phyloP scores from a whole-genome alignment of 176 grass and related monocot genomes.

The Stipa capillata region DNA sequence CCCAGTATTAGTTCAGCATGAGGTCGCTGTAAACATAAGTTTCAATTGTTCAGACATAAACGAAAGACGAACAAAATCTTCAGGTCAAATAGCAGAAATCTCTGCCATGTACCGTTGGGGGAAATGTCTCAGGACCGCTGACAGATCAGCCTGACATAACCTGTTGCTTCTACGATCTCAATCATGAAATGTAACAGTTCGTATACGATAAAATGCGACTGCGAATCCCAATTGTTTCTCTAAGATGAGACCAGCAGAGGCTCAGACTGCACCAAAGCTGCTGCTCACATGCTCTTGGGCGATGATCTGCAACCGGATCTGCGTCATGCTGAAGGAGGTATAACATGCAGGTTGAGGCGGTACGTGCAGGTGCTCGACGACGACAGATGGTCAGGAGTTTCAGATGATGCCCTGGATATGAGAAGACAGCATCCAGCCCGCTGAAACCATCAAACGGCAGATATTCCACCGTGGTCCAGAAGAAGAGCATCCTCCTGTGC shows the following conservation, averaged over 20 bases:
- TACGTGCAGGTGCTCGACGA: slow-evolving; percentile 61
- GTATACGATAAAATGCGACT: no score
- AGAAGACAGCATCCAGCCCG: slow-evolving; percentile 28
- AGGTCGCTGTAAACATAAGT: no score
- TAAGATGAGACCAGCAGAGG: not conserved
- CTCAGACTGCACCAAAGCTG: slow-evolving; percentile 24
- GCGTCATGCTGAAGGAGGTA: slow-evolving; percentile 32
- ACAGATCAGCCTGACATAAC: no score
- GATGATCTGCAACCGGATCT: slow-evolving; percentile 32
- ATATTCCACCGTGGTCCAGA: slow-evolving; percentile 66
- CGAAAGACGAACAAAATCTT: no score
- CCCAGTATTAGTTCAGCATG: no score
- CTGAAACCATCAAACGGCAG: slow-evolving; percentile 48
- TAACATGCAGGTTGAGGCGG: slow-evolving; percentile 45
- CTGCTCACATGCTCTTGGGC: slow-evolving; percentile 53
- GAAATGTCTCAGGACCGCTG: no score
- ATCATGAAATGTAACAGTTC: no score
- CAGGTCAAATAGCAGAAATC: no score
- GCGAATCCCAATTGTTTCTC: no score
- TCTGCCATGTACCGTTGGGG: no score
- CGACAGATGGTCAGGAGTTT: slow-evolving; percentile 41
- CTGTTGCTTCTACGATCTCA: no score
- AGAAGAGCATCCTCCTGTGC: slow-evolving; percentile 45
- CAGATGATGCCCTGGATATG: slow-evolving; percentile 30
- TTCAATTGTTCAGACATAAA: no score